These are phyloP conservation scores for Citrullus colocynthis DNA, from an alignment of 306 rosid genomes.

Conservation along the genomic window DNA sequence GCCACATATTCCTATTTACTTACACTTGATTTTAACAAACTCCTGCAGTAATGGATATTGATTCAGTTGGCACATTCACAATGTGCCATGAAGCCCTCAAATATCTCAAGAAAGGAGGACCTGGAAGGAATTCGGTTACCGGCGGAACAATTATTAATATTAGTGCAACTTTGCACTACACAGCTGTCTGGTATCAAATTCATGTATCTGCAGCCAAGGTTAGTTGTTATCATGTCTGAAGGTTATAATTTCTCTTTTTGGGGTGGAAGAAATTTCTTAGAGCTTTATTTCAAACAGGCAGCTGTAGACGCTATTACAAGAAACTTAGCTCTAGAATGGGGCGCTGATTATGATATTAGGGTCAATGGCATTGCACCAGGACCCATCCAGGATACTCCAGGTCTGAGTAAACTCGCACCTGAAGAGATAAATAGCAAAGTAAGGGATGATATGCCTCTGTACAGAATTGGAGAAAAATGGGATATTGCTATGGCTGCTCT, in stretches of 20 bases:
- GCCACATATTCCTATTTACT: neutral
- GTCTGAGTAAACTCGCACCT: constrained; percentile 77
- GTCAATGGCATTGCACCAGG: constrained; percentile 97
- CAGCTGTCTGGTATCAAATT: constrained; percentile 88
- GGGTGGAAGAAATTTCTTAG: neutral
- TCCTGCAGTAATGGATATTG: constrained; percentile 79
- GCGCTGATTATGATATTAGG: constrained; percentile 76
- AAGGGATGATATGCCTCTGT: constrained; percentile 47
- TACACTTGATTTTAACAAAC: constrained; percentile 7
- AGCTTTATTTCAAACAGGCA: constrained; percentile 40
- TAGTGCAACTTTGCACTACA: constrained; percentile 81
- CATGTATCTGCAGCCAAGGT: constrained; percentile 98
- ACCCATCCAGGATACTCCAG: constrained; percentile 77
- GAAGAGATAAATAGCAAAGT: constrained; percentile 38
- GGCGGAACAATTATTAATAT: constrained; percentile 70
- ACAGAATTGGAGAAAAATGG: constrained; percentile 82
- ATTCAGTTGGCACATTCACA: constrained; percentile 92
- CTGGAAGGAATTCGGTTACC: constrained; percentile 45
- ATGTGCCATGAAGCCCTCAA: constrained; percentile 84
- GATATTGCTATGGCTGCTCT: constrained; percentile 93
- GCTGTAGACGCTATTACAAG: constrained; percentile 89
- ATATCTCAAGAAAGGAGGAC: constrained; percentile 86
- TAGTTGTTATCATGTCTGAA: neutral
- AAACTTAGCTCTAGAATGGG: constrained; percentile 97
- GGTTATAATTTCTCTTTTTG: neutral